These are phyloP conservation scores for Boletus bicolor DNA, from an alignment of 768 basidiomycete species.

Conservation along the genomic window DNA sequence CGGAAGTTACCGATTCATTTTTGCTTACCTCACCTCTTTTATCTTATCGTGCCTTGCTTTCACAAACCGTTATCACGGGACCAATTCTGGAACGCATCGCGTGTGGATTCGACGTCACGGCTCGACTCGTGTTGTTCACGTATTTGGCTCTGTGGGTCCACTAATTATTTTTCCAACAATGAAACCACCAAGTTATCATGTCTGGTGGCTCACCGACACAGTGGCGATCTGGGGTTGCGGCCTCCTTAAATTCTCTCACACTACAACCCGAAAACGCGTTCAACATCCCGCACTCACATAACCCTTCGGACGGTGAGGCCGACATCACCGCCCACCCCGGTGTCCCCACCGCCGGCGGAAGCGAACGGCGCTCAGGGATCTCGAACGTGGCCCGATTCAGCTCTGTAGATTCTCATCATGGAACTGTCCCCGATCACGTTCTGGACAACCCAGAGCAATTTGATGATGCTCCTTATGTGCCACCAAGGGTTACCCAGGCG, in stretches of 20 bases:
- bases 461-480: conserved; percentile 31
- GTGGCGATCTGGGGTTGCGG: conserved; percentile 11
- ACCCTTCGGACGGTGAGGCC: conserved; percentile 20
- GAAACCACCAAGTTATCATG: conserved; percentile 25
- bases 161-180: conserved; percentile 28
- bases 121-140: conserved; percentile 20
- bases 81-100: conserved; percentile 14
- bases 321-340: conserved; percentile 17
- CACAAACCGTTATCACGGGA: conserved; percentile 1
- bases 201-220: conserved; percentile 18
- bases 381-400: conserved; percentile 11
- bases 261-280: conserved; percentile 1
- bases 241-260: conserved; percentile 14
- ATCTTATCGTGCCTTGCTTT: conserved; percentile 22
- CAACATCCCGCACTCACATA: conserved; percentile 13
- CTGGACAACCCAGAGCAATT: conserved; percentile 19
- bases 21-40: conserved; percentile 19
- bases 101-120: conserved; percentile 3
- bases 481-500: conserved; percentile 23
- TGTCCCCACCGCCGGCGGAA: conserved; percentile 11
- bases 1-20: conserved; percentile 15
- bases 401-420: conserved; percentile 11
- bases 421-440: conserved; percentile 7
- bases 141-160: conserved; percentile 37
- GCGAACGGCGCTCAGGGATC: conserved; percentile 10